phyloP scores from a whole-genome alignment of 345 rosid species.

The Heritiera fomes region DNA sequence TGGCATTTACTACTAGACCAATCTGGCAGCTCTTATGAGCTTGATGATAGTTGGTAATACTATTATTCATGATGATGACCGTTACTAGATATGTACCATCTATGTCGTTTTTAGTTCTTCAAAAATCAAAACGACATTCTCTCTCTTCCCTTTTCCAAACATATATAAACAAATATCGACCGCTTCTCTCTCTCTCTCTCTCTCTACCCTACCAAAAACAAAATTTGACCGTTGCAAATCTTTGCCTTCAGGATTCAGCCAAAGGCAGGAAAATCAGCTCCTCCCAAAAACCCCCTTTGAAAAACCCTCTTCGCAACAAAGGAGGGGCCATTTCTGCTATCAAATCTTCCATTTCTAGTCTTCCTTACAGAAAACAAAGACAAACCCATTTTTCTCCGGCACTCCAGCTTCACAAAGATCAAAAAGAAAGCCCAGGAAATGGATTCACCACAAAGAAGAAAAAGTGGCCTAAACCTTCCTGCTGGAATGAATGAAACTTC shows the following conservation, averaged over 20 bases:
- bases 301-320: slow-evolving; percentile 28
- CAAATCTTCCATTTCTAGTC: slow-evolving; percentile 32
- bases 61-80: slow-evolving; percentile 25
- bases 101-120: slow-evolving; percentile 3
- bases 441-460: slow-evolving; percentile 65
- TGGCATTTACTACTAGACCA: neutral
- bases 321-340: slow-evolving; percentile 30
- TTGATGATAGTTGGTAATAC: neutral
- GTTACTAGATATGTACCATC: neutral
- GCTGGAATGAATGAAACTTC: slow-evolving; percentile 81
- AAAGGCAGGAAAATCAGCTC: slow-evolving; percentile 11
- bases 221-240: slow-evolving; percentile 53
- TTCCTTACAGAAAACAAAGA: slow-evolving; percentile 44
- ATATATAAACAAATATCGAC: neutral
- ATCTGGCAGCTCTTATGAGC: slow-evolving; percentile 8
- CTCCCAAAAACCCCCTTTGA: slow-evolving; percentile 36
- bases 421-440: slow-evolving; percentile 34
- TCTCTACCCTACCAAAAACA: neutral
- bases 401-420: neutral
- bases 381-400: neutral
- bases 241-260: slow-evolving; percentile 16
- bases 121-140: neutral
- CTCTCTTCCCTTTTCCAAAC: neutral
- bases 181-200: slow-evolving; percentile 15
- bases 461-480: slow-evolving; percentile 83